Base-by-base conservation (phyloP, 495 filamentous ascomycete species). In the Xylaria grammica region DNA sequence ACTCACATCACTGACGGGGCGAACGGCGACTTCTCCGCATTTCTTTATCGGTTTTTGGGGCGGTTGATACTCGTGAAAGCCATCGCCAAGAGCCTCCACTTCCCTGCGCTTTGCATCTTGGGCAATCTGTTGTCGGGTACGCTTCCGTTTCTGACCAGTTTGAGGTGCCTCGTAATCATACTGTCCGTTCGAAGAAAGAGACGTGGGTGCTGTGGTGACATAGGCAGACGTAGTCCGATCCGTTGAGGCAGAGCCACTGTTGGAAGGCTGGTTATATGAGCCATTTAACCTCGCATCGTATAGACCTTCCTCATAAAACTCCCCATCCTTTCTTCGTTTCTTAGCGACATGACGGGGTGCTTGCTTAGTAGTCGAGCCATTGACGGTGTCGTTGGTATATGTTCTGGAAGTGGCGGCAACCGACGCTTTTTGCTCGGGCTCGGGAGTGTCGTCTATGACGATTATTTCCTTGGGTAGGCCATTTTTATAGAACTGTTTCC, bases 401-500 rank as follows among this genome's bases (percentile, higher is more conserved):
- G 72, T 69, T 48, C 69, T 66, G 36, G 72, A 64, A 20, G 69
- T 67, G 63, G 57, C 71, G 56, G 67, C 65, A 54, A 69, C 69
- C 22, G 61, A 66, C 57, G 59, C 50, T 17, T 76, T 67, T 9
- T 62, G 63, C 32, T 89, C 86, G 22, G 86, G 84, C 61, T 90
- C 89, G 44, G 90, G 87, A n/a, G 90, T 88, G 78, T 97, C 94
- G 69, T 97, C 91, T 74, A 98, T 98, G 64, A 97, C 89, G 72
- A 98, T 97, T 74, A 98, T 86, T 77, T 97, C 94, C 73, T 94
- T 91, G 15, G 94, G 94, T 17, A 94, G 76, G 20, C 94, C 94
- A 77, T 97, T 96, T 74, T 91, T 91, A 77, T 97, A 98, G 73
- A 96, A 98, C 63, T 88, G 85, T 34, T 85, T 78, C 94, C 94